A percentile compares a stretch with the other conserved stretches of the same genome.
Evolutionary conservation across 2,329 filamentous ascomycete genomes (phyloP).

Genomic region (Stagonosporopsis cucurbitacearum): DNA sequence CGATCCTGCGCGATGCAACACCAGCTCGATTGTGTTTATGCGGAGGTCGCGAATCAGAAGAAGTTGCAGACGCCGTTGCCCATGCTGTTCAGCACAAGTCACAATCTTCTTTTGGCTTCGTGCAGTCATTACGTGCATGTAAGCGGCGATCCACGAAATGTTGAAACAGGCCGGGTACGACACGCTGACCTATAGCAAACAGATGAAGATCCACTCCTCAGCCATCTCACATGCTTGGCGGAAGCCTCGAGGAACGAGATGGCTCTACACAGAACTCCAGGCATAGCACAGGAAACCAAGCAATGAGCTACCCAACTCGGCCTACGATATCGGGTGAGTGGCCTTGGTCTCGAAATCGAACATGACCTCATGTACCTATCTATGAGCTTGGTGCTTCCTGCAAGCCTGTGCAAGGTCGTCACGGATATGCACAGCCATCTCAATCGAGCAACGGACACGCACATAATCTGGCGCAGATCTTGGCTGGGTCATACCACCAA

Average conservation of each 20-base stretch:
- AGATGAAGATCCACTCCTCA: slow-evolving; percentile 5
- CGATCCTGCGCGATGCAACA: slow-evolving; percentile 9
- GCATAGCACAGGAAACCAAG: not conserved
- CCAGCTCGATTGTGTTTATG: not conserved
- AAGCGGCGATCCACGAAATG: slow-evolving; percentile 13
- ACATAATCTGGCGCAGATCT: slow-evolving; percentile 17
- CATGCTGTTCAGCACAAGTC: not conserved
- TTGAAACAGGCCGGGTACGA: slow-evolving; percentile 7
- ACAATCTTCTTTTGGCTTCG: not conserved
- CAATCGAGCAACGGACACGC: slow-evolving; percentile 23
- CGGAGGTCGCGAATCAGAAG: not conserved
- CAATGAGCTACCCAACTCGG: not conserved
- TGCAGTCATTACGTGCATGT: slow-evolving; percentile 16
- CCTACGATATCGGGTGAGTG: not conserved
- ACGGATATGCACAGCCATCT: slow-evolving; percentile 23
- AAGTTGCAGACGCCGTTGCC: slow-evolving; percentile 7
- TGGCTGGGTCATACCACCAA: slow-evolving; percentile 18
- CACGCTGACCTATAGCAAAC: slow-evolving; percentile 7
- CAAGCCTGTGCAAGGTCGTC: slow-evolving; percentile 5
- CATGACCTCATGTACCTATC: slow-evolving; percentile 8
- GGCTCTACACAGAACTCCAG: not conserved
- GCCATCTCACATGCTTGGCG: slow-evolving; percentile 7
- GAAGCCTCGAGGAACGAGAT: not conserved
- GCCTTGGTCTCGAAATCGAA: not conserved
- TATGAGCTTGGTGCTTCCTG: not conserved